phyloP scores from a whole-genome alignment of 805 yeast species.

The Aciculoconidium aculeatum region DNA sequence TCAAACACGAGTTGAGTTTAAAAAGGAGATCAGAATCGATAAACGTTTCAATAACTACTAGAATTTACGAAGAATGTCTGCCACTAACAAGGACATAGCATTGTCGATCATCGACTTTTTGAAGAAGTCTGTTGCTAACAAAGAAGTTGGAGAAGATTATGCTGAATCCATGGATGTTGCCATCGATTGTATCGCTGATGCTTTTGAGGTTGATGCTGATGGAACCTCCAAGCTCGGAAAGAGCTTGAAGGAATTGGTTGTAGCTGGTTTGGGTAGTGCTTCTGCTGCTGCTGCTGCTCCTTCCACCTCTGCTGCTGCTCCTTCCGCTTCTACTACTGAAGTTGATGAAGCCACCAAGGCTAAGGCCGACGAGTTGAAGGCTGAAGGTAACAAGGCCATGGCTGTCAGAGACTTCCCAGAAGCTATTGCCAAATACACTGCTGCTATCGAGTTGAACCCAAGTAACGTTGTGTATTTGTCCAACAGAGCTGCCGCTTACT shows the following conservation, averaged over 20 bases:
- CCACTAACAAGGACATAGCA: constrained; percentile 60
- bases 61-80: too few relatives aligned
- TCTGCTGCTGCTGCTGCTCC: constrained; percentile 13
- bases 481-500: constrained; percentile 95
- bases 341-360: constrained; percentile 52
- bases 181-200: constrained; percentile 84
- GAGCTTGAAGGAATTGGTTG: constrained; percentile 42
- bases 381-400: constrained; percentile 88
- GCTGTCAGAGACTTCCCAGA: constrained; percentile 61
- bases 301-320: constrained; percentile 16
- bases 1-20: too few relatives aligned
- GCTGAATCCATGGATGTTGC: constrained; percentile 91
- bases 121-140: constrained; percentile 49
- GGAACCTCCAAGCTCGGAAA: constrained; percentile 39
- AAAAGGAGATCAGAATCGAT: too few relatives aligned
- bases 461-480: constrained; percentile 80
- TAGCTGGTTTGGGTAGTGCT: constrained; percentile 7
- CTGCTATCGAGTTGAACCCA: constrained; percentile 67
- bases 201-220: constrained; percentile 62
- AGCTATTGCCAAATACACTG: constrained; percentile 75
- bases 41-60: too few relatives aligned
- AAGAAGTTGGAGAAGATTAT: constrained; percentile 69
- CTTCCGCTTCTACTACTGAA: constrained; percentile 19
- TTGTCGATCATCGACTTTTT: constrained; percentile 71
- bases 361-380: constrained; percentile 78